A percentile compares a stretch with the other conserved stretches of the same genome.
phyloP scores from a whole-genome alignment of 106 monocot genomes.

The Allium fistulosum region DNA sequence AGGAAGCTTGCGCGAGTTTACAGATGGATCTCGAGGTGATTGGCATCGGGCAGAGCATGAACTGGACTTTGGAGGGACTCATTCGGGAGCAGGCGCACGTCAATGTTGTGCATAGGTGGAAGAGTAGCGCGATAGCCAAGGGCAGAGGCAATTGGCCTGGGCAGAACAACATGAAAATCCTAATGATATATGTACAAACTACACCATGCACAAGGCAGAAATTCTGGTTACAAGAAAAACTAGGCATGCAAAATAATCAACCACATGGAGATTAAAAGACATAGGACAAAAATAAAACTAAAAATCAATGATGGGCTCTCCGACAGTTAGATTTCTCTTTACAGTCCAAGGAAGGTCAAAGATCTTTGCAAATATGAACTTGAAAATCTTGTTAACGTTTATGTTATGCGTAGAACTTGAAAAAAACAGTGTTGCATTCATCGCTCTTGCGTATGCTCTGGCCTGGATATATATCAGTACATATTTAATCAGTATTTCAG shows the following conservation, averaged over 20 bases:
- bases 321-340: conserved; percentile 82
- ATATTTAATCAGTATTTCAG: neutral
- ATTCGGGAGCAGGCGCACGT: too few relatives aligned
- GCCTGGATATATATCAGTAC: conserved; percentile 34
- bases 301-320: conserved; percentile 95
- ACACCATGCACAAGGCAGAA: neutral
- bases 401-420: conserved; percentile 85
- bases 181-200: too few relatives aligned
- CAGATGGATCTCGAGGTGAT: too few relatives aligned
- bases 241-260: too few relatives aligned
- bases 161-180: too few relatives aligned
- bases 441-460: conserved; percentile 76
- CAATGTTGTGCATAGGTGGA: too few relatives aligned
- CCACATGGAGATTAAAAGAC: too few relatives aligned
- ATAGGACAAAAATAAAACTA: conserved; percentile 4
- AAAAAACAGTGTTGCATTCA: conserved; percentile 90
- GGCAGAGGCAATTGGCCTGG: too few relatives aligned
- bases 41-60: too few relatives aligned
- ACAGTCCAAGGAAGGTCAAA: conserved; percentile 86
- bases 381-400: conserved; percentile 99
- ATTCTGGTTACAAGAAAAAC: neutral
- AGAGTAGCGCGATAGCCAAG: too few relatives aligned
- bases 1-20: too few relatives aligned
- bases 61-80: too few relatives aligned
- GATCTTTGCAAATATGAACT: conserved; percentile 83